Conservation (phyloP, 2,329 filamentous ascomycete species). For the Penicillium sp. region DNA sequence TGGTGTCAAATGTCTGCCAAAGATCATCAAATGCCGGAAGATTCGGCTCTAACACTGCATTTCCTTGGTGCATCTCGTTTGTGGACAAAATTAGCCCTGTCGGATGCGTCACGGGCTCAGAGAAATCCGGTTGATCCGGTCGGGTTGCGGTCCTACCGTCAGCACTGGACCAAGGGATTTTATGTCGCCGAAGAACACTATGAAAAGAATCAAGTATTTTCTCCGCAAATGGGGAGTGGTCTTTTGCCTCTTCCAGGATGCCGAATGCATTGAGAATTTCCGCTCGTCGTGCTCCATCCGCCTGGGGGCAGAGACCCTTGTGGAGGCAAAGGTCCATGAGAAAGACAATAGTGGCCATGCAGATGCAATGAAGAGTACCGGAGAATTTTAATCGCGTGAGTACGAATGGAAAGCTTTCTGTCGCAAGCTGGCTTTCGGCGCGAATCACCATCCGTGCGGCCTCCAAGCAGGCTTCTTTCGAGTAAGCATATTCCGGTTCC, state of each 20-base stretch:
- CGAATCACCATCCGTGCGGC: slow-evolving; percentile 34
- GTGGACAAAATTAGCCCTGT: too few species aligned
- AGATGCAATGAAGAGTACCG: slow-evolving; percentile 34
- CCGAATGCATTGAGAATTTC: slow-evolving; percentile 35
- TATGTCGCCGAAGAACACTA: slow-evolving; percentile 26
- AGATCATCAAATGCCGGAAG: slow-evolving; percentile 17
- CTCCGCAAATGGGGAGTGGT: slow-evolving; percentile 28
- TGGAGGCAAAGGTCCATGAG: slow-evolving; percentile 41
- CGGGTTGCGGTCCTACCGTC: neutral
- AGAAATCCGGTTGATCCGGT: neutral
- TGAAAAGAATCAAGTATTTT: slow-evolving; percentile 35
- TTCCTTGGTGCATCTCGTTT: too few species aligned
- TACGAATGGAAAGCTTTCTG: slow-evolving; percentile 20
- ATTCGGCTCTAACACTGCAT: slow-evolving; percentile 5
- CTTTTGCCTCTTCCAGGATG: slow-evolving; percentile 34
- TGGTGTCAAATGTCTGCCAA: slow-evolving; percentile 23
- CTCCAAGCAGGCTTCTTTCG: slow-evolving; percentile 36
- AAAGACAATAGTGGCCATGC: slow-evolving; percentile 40
- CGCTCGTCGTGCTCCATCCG: slow-evolving; percentile 26
- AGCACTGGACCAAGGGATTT: slow-evolving; percentile 5
- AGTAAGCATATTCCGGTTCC: slow-evolving; percentile 32
- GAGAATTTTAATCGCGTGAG: slow-evolving; percentile 27
- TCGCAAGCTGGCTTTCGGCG: slow-evolving; percentile 22
- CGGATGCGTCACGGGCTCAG: too few species aligned
- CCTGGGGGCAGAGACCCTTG: slow-evolving; percentile 21